A percentile compares a stretch with the other conserved stretches of the same genome.
Evolutionary conservation across 1,139 yeast genomes (phyloP).

Genomic region (Pichia sp.): DNA sequence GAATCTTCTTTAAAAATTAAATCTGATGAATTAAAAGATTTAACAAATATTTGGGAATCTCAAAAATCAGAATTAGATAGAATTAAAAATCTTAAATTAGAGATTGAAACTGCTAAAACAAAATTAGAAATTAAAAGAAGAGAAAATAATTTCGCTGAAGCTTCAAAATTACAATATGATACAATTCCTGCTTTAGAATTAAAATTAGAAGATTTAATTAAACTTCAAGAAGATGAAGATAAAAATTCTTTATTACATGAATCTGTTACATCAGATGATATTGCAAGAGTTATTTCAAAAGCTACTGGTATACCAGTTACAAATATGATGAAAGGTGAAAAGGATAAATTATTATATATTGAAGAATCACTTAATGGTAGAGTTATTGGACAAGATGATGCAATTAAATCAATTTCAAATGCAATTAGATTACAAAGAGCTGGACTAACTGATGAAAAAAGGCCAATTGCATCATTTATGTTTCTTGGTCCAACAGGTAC

Average conservation of each 20-base stretch:
- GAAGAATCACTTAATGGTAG: conserved; percentile 67
- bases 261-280: conserved; percentile 89
- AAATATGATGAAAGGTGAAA: conserved; percentile 88
- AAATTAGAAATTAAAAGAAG: conserved; percentile 81
- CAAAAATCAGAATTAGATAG: conserved; percentile 72
- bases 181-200: conserved; percentile 74
- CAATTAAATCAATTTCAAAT: conserved; percentile 81
- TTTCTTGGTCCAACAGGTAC: conserved; percentile 98
- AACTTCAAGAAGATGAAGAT: conserved; percentile 33
- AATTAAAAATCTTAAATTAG: conserved; percentile 72
- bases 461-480: conserved; percentile 95
- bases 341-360: conserved; percentile 84
- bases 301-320: conserved; percentile 97
- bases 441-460: conserved; percentile 84
- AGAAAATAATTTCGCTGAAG: conserved; percentile 77
- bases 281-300: conserved; percentile 82
- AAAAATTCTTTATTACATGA: conserved; percentile 61
- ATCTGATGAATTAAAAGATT: conserved; percentile 55
- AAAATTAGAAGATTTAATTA: conserved; percentile 49
- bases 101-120: conserved; percentile 74
- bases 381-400: conserved; percentile 95
- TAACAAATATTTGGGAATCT: conserved; percentile 80
- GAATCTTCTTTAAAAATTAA: conserved; percentile 61
- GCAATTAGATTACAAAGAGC: conserved; percentile 96
- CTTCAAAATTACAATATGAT: conserved; percentile 84